A percentile compares a stretch with the other conserved stretches of the same genome.
Evolutionary conservation across 75 land plant genomes (phyloP).

Genomic region (Cunninghamia lanceolata): DNA sequence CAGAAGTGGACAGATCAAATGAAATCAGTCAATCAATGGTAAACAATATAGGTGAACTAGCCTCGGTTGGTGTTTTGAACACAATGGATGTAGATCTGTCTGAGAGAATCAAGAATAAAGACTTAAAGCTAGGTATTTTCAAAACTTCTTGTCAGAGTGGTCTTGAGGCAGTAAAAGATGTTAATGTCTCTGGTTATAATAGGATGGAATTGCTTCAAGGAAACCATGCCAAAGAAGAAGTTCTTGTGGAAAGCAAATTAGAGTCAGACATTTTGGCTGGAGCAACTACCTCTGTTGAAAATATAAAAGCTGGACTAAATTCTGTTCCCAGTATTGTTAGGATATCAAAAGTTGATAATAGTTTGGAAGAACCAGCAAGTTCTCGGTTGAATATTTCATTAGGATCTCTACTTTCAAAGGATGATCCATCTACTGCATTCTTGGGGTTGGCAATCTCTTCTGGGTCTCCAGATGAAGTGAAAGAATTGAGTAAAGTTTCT

Average conservation of each 20-base stretch:
- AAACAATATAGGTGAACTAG: slow-evolving; percentile 14
- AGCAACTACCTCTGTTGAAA: slow-evolving; percentile 5
- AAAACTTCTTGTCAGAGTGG: slow-evolving; percentile 29
- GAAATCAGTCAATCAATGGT: slow-evolving; percentile 15
- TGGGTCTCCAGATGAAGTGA: slow-evolving; percentile 26
- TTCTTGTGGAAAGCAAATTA: neutral
- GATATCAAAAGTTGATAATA: slow-evolving; percentile 17
- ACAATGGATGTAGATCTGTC: slow-evolving; percentile 30
- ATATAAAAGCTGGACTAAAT: slow-evolving; percentile 8
- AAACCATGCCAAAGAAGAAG: slow-evolving; percentile 2
- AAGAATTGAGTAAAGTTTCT: slow-evolving; percentile 20
- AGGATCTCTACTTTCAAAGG: slow-evolving; percentile 27
- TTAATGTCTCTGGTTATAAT: neutral
- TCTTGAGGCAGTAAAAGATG: neutral
- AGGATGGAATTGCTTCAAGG: neutral
- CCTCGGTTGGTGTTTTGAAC: slow-evolving; percentile 19
- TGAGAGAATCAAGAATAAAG: slow-evolving; percentile 25
- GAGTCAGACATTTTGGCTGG: slow-evolving; percentile 1
- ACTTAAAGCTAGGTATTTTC: slow-evolving; percentile 15
- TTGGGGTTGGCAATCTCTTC: slow-evolving; percentile 30
- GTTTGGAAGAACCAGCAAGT: slow-evolving; percentile 16
- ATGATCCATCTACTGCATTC: slow-evolving; percentile 21
- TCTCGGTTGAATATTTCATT: slow-evolving; percentile 21
- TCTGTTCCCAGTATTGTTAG: slow-evolving; percentile 1
- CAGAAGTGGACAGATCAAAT: slow-evolving; percentile 36